Evolutionary conservation across 129 eudicot species (phyloP).

Genomic region (Centaurea solstitialis): DNA sequence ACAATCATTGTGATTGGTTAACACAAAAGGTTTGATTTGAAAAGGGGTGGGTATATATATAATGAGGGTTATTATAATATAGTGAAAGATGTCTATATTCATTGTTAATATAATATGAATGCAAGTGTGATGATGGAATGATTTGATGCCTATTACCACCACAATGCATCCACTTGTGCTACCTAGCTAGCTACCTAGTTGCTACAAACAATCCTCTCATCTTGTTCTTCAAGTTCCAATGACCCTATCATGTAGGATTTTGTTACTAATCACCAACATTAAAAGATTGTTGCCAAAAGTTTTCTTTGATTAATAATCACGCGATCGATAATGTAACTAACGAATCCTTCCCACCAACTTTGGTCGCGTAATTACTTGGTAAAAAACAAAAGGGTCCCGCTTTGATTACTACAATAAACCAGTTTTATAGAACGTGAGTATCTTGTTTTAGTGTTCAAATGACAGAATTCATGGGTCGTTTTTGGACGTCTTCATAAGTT

Average conservation of each 20-base stretch:
- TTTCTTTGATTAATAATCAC: background rate
- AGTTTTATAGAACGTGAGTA: too few relatives aligned
- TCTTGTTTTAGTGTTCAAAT: too few relatives aligned
- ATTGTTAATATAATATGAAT: slow-evolving; percentile 21
- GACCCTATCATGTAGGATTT: slow-evolving; percentile 19
- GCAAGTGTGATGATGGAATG: slow-evolving; percentile 31
- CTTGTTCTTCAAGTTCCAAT: slow-evolving; percentile 1
- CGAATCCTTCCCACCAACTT: background rate
- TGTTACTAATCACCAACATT: background rate
- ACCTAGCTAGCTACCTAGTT: slow-evolving; percentile 15
- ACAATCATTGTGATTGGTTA: slow-evolving; percentile 17
- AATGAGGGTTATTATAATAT: slow-evolving; percentile 23
- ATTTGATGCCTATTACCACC: slow-evolving; percentile 26
- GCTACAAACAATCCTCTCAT: slow-evolving; percentile 8
- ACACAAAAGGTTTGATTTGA: slow-evolving; percentile 1
- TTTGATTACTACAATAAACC: too few relatives aligned
- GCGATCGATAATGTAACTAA: too few relatives aligned
- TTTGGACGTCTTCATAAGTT: background rate
- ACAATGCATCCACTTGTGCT: slow-evolving; percentile 31
- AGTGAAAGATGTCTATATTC: background rate
- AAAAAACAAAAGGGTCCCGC: background rate
- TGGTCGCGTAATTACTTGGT: background rate
- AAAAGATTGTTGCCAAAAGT: background rate
- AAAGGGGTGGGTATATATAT: slow-evolving; percentile 10
- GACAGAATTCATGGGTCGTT: background rate